Conservation (phyloP, 495 filamentous ascomycete genomes). For the Parathielavia hyrcaniae region DNA sequence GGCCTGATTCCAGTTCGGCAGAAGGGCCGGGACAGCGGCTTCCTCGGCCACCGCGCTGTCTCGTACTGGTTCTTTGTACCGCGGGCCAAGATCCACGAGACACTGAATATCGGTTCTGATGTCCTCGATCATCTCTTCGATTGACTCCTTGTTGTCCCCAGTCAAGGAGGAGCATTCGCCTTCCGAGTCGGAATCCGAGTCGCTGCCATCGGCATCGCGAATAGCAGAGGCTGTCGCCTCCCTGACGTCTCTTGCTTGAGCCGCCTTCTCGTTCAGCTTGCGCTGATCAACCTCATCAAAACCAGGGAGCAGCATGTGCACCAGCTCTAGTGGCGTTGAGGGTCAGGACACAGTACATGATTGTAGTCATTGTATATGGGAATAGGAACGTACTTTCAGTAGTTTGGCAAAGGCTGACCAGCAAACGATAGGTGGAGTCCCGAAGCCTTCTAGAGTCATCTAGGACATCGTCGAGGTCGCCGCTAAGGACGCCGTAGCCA, state of each 20-base stretch:
- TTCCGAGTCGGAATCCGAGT: neutral
- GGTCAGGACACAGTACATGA: no score
- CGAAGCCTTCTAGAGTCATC: neutral
- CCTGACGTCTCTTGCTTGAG: neutral
- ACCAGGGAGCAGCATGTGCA: neutral
- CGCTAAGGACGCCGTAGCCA: neutral
- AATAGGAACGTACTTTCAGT: neutral
- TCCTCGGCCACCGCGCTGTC: neutral
- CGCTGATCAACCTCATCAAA: neutral
- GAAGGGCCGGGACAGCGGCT: neutral
- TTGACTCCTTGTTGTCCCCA: no score
- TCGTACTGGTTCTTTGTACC: conserved; percentile 1
- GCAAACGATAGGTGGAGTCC: neutral
- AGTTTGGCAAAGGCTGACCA: neutral
- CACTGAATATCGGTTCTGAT: conserved; percentile 1
- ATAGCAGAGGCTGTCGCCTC: neutral
- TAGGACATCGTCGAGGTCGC: neutral
- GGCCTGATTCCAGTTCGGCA: neutral
- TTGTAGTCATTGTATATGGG: neutral
- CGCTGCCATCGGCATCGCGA: neutral
- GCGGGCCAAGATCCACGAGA: neutral
- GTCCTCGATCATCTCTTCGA: neutral
- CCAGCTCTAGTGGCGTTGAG: neutral
- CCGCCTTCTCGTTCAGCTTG: neutral
- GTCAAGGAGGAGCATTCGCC: neutral